These are phyloP conservation scores for Sphenostylis stenocarpa DNA, from an alignment of 306 rosid genomes.

Conservation along the genomic window DNA sequence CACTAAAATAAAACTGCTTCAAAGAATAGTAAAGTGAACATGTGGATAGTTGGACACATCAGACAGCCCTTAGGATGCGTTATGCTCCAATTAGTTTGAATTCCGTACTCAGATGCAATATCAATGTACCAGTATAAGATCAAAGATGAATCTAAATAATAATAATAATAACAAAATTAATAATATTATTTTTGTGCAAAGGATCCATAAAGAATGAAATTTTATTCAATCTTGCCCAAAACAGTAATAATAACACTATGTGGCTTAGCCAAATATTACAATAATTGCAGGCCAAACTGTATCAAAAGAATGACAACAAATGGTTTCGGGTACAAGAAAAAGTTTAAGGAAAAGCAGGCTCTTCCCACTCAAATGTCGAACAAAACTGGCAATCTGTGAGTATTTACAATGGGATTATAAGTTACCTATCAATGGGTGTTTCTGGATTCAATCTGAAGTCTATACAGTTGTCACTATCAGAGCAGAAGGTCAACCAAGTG, in stretches of 20 bases:
- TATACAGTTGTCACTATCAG: not conserved
- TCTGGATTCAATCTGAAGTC: not conserved
- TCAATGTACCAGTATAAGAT: not conserved
- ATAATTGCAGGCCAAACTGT: conserved; percentile 2
- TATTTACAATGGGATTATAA: conserved; percentile 6
- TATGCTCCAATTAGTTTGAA: not conserved
- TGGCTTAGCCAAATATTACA: conserved; percentile 22
- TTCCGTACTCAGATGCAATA: not conserved
- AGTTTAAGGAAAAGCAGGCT: not conserved
- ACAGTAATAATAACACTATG: not conserved
- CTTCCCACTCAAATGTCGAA: not conserved
- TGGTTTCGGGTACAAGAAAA: not conserved
- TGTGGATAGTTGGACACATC: not conserved
- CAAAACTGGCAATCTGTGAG: not conserved
- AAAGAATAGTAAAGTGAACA: not conserved
- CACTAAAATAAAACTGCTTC: not conserved
- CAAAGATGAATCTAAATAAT: too few species aligned
- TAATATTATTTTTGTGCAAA: not conserved
- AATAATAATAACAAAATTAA: not conserved
- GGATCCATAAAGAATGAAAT: not conserved
- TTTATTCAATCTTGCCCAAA: conserved; percentile 1
- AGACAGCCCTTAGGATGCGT: not conserved
- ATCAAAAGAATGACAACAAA: conserved; percentile 6
- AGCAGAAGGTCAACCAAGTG: not conserved
- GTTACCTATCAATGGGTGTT: not conserved